A percentile compares a stretch with the other conserved stretches of the same genome.
Conservation (phyloP, 495 filamentous ascomycete genomes). For the Penicillium dipodomyicola region DNA sequence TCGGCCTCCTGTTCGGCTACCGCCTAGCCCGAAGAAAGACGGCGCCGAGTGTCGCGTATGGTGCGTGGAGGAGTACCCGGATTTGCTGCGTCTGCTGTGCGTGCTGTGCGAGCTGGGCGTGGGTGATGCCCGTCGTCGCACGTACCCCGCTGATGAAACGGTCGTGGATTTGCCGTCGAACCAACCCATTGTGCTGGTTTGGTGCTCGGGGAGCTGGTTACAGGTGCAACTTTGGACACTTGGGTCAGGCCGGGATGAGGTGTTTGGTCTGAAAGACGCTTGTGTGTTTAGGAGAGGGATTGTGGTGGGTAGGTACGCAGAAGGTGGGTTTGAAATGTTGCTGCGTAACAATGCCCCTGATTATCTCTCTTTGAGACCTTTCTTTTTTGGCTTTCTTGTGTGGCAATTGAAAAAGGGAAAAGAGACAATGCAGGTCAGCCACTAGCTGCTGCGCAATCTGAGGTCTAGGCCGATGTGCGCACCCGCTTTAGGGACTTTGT, state of each 20-base stretch:
- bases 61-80: conserved; percentile 41
- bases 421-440: conserved; percentile 29
- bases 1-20: conserved; percentile 31
- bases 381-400: conserved; percentile 20
- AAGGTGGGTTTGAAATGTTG: background rate
- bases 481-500: conserved; percentile 27
- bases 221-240: background rate
- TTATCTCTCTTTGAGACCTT: background rate
- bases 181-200: conserved; percentile 47
- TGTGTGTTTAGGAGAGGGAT: background rate
- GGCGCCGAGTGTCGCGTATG: conserved; percentile 45
- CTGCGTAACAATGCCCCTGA: conserved; percentile 3
- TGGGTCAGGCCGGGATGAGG: background rate
- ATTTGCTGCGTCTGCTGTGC: conserved; percentile 27
- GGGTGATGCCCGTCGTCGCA: conserved; percentile 40
- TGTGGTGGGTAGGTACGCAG: background rate
- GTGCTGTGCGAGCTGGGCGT: conserved; percentile 24
- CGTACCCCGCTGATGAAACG: conserved; percentile 20
- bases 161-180: conserved; percentile 41
- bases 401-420: conserved; percentile 19
- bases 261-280: background rate
- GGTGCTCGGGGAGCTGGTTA: background rate
- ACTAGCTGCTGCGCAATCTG: conserved; percentile 35
- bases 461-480: conserved; percentile 33
- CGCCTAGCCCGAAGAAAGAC: conserved; percentile 52